Conservation (phyloP, 495 filamentous ascomycete genomes). For the Parmelia sp. region DNA sequence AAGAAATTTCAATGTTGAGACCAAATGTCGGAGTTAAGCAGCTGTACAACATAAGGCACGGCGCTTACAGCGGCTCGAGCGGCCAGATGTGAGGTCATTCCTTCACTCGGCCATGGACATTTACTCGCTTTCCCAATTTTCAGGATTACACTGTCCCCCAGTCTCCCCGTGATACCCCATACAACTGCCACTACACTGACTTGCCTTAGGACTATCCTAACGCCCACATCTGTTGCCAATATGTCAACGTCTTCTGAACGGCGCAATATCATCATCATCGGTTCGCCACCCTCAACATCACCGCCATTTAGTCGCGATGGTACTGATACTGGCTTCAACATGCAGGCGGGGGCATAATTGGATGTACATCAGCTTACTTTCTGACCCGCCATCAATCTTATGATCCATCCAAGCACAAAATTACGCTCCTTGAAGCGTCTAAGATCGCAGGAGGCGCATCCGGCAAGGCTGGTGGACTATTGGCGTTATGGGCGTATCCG, state of each 20-base stretch:
- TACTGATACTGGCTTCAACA: slow-evolving; percentile 15
- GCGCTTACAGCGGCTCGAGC: too few species aligned
- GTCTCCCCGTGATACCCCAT: neutral
- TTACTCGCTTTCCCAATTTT: too few species aligned
- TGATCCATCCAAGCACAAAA: slow-evolving; percentile 63
- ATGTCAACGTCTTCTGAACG: slow-evolving; percentile 28
- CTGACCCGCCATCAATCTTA: slow-evolving; percentile 83
- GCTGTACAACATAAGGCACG: too few species aligned
- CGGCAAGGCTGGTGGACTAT: slow-evolving; percentile 88
- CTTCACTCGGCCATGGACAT: too few species aligned
- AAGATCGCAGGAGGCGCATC: slow-evolving; percentile 86
- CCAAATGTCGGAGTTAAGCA: too few species aligned
- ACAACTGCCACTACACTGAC: neutral
- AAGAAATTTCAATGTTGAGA: too few species aligned
- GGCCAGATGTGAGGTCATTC: neutral
- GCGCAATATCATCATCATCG: slow-evolving; percentile 58
- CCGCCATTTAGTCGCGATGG: neutral
- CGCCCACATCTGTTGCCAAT: neutral
- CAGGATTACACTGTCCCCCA: too few species aligned
- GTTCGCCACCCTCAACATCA: slow-evolving; percentile 13
- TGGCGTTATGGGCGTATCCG: slow-evolving; percentile 92
- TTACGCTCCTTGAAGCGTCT: slow-evolving; percentile 85
- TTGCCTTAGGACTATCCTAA: neutral
- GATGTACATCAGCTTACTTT: slow-evolving; percentile 89
- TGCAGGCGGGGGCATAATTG: slow-evolving; percentile 89